Conservation (phyloP, 352 stramenopile genomes). For the Globisporangium ultimum region DNA sequence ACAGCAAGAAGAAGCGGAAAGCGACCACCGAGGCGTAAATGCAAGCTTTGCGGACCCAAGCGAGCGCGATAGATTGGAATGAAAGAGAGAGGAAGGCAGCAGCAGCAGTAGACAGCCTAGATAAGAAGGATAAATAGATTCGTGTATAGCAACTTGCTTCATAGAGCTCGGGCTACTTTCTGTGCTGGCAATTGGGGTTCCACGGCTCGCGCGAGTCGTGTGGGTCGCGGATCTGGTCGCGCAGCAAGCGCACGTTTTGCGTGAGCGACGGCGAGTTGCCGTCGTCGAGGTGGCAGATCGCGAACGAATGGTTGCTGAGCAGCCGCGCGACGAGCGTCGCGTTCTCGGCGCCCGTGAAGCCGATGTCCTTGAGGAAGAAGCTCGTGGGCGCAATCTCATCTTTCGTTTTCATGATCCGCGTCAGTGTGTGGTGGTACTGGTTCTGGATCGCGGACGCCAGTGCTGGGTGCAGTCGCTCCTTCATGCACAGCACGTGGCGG, state of each 20-base stretch:
- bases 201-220: constrained; percentile 26
- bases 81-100: too few species aligned
- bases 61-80: constrained; percentile 1
- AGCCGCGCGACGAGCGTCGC: constrained; percentile 58
- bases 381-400: constrained; percentile 50
- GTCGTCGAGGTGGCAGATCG: constrained; percentile 83
- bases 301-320: constrained; percentile 72
- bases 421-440: constrained; percentile 41
- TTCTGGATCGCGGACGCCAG: constrained; percentile 50
- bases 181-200: constrained; percentile 29
- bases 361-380: constrained; percentile 76
- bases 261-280: constrained; percentile 75
- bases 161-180: neutral
- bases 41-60: too few species aligned
- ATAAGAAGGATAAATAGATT: too few species aligned
- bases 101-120: too few species aligned
- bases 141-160: too few species aligned
- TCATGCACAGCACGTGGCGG: constrained; percentile 70
- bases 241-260: constrained; percentile 79
- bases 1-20: constrained; percentile 59
- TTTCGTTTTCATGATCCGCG: constrained; percentile 28
- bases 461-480: constrained; percentile 49
- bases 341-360: constrained; percentile 69
- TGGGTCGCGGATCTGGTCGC: constrained; percentile 28
- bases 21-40: constrained; percentile 12